Evolutionary conservation across 441 rosid species (phyloP), one percentile per base, ranked within the genome.

Genomic region (Aleurites moluccanus): DNA sequence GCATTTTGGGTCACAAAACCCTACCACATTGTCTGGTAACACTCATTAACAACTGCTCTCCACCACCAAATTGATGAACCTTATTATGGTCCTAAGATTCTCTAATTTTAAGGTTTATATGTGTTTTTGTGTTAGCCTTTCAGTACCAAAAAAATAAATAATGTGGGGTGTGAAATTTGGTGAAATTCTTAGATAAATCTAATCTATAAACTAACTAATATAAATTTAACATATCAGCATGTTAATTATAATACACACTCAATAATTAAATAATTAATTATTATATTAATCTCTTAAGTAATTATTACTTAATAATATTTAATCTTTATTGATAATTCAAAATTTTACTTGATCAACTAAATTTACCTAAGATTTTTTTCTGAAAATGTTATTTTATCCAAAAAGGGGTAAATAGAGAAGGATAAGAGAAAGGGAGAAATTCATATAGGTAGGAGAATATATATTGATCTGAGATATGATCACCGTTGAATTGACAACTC

Each of bases 1-100:
- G 1, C 47, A 45, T 50, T 69, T 62, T 59, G 44, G 74, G 60
- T 77, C 70, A 47, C 28, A 69, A 67, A 72, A 50, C 84, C 78
- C 81, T 79, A 75, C 83, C 81, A 64, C 21, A 69, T 45, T 70
- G 78, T 75, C 42, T n/a, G 47, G 75, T 63, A 75, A 76, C 20
- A 40, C 25, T 73, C 78, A 59, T 38, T 50, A 72, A 53, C 71
- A 50, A 52, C 72, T 73, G 49, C 44, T 75, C 64, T 72, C 70
- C 82, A 56, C 69, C 70, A 56, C 68, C 64, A 62, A 69, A n/a
- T 44, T 40, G 16, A 30, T 3, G n/a, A 16, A 38, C 13, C 59
- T 27, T 53, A 61, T 5, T 6, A 38, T 33, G 71, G 70, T 77
- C 76, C 71, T 62, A 70, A 38, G 70, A 80, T 73, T 75, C 80